Percentiles rank a stretch among this genome's conserved stretches.
These are phyloP conservation scores for Dichotomocladium elegans DNA, from an alignment of 371 early-diverging fungal genomes.

Conservation along the genomic window DNA sequence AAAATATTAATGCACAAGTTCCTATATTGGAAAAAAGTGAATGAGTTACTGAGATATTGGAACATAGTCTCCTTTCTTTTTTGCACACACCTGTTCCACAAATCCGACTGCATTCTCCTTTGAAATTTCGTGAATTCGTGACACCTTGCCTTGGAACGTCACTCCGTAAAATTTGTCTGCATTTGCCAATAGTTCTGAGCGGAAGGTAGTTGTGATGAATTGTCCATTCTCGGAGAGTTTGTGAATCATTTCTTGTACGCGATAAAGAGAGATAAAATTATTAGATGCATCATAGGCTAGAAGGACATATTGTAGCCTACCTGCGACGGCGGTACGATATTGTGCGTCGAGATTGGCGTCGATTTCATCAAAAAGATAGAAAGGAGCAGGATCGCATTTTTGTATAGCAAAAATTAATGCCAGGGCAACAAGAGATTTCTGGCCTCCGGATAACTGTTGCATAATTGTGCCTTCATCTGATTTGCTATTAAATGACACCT, in stretches of 20 bases:
- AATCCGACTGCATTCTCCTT: slow-evolving; percentile 70
- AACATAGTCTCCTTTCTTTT: no score
- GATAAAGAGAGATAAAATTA: neutral
- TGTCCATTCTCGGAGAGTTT: slow-evolving; percentile 84
- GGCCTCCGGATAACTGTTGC: slow-evolving; percentile 98
- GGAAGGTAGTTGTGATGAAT: slow-evolving; percentile 98
- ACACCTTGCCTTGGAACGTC: slow-evolving; percentile 85
- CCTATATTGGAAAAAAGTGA: slow-evolving; percentile 7
- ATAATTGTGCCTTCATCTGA: slow-evolving; percentile 89
- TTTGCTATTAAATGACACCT: slow-evolving; percentile 86
- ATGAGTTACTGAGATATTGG: neutral
- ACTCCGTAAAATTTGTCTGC: slow-evolving; percentile 97
- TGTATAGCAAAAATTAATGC: slow-evolving; percentile 99
- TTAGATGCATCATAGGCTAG: neutral
- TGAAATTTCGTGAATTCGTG: slow-evolving; percentile 62
- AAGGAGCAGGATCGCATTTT: slow-evolving; percentile 97
- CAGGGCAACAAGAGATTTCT: slow-evolving; percentile 98
- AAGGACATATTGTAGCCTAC: slow-evolving; percentile 29
- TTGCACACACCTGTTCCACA: slow-evolving; percentile 52
- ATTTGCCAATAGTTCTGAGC: slow-evolving; percentile 88
- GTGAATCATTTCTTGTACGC: slow-evolving; percentile 77
- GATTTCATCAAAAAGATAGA: slow-evolving; percentile 99
- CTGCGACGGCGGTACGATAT: slow-evolving; percentile 92
- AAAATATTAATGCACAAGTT: slow-evolving; percentile 14
- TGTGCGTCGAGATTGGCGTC: slow-evolving; percentile 99